Base-by-base conservation (phyloP, 2,329 filamentous ascomycete genomes). In the Xylaria polymorpha region DNA sequence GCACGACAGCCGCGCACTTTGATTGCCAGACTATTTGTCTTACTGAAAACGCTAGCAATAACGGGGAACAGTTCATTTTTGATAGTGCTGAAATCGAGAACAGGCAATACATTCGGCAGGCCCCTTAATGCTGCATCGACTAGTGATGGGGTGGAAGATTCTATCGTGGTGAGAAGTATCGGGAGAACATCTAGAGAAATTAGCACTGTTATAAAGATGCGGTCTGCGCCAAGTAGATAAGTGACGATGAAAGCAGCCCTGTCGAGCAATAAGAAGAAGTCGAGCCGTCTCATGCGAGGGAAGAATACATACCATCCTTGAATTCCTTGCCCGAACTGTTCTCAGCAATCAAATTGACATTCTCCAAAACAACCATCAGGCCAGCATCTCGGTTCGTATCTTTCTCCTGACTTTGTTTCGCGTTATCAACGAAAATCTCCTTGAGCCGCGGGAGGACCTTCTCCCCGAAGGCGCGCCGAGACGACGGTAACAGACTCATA, bases 21-120 rank as follows among this genome's bases (percentile, higher is more conserved):
- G 83, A 99, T 98, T 6, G 92, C 93, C 65, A 99, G 87, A 78
- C 94, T 98, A 78, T 89, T 97, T 0, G 96, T 99, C 78, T 92
- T 95, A 74, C 92, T 94, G 78, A 99, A 99, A 0, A 98, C 96
- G 9, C 87, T 84, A 1, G 95, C 93, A 71, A 99, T 92, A 1
- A 97, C 90, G 0, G 96, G 96, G 79, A 99, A 99, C 0, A 99
- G 86, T 71, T 98, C 95, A 75, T 97, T 96, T 81, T 98, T 99
- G 76, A 98, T 94, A 0, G 95, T 98, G 73, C 92, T 97, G 74
- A 98, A 98, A 80, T 99, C 96, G 8, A 99, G 88, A 2, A 96
- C 89, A 0, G 94, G 93, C 5, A 98, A 83, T n/a, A 98, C 88
- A 0, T 89, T 85, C 1, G 94, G 91, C 5, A 99, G 82, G 35